phyloP scores from a whole-genome alignment of 108 stramenopile genomes.

The Conticribra guillardii region DNA sequence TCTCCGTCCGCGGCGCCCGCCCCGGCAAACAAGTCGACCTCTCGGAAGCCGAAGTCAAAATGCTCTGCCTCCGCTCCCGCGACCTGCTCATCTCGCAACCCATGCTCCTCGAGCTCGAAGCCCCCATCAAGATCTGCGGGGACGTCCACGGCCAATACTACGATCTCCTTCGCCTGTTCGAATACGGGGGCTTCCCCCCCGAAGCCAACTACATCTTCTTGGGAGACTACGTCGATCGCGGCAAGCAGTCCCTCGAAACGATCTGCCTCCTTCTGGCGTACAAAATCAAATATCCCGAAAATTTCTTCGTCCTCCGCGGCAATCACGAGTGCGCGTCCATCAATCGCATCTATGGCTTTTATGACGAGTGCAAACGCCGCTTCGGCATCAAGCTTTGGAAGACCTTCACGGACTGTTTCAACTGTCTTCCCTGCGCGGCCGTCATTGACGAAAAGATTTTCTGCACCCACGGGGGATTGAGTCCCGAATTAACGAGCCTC shows the following conservation, averaged over 20 bases:
- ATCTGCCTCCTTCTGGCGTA: conserved; percentile 97
- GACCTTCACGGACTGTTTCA: conserved; percentile 99
- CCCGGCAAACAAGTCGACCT: conserved; percentile 92
- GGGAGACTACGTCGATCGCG: conserved; percentile 99
- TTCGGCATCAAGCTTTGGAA: conserved; percentile 99
- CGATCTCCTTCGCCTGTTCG: conserved; percentile 96
- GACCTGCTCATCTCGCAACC: conserved; percentile 96
- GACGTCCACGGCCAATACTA: conserved; percentile 98
- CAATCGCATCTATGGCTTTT: conserved; percentile 99
- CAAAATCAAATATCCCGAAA: conserved; percentile 99
- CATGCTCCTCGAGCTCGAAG: conserved; percentile 98
- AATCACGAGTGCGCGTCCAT: conserved; percentile 99
- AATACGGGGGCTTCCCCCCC: conserved; percentile 98
- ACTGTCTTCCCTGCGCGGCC: conserved; percentile 98
- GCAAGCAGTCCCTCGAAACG: conserved; percentile 97
- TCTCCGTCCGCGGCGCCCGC: conserved; percentile 87
- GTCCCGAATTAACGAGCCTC: conserved; percentile 95
- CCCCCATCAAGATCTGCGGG: conserved; percentile 99
- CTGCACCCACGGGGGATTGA: conserved; percentile 99
- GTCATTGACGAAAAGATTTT: conserved; percentile 99
- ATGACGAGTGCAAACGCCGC: conserved; percentile 98
- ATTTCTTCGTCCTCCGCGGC: conserved; percentile 98
- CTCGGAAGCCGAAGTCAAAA: conserved; percentile 91
- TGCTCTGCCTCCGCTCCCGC: conserved; percentile 91
- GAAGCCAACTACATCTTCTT: conserved; percentile 97